Conservation (phyloP, 306 rosid species). For the Senna tora region DNA sequence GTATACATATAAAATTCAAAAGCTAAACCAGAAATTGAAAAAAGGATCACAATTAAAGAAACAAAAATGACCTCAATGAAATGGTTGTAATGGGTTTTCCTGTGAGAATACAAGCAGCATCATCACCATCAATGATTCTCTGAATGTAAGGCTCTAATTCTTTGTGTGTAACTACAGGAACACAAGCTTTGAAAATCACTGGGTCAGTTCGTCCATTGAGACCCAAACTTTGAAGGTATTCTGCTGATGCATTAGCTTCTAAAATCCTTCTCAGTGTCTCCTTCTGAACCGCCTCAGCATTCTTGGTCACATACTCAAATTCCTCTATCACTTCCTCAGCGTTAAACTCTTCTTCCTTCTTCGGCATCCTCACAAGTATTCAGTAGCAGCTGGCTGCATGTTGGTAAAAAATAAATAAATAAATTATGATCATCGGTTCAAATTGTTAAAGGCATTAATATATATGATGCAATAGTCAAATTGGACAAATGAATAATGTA, state of each 20-base stretch:
- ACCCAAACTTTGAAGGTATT: slow-evolving; percentile 73
- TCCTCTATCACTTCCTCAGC: slow-evolving; percentile 68
- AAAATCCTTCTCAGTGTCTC: slow-evolving; percentile 73
- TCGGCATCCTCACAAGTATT: slow-evolving; percentile 60
- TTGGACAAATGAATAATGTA: slow-evolving; percentile 6
- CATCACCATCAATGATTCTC: slow-evolving; percentile 81
- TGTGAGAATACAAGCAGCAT: slow-evolving; percentile 76
- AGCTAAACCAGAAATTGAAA: not conserved
- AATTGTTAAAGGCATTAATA: not conserved
- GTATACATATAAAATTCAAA: not conserved
- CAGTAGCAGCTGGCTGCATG: slow-evolving; percentile 16
- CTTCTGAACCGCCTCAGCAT: slow-evolving; percentile 76
- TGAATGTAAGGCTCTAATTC: slow-evolving; percentile 70
- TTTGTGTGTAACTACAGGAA: slow-evolving; percentile 80
- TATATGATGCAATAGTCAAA: not conserved
- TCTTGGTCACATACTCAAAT: slow-evolving; percentile 68
- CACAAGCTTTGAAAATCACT: slow-evolving; percentile 74
- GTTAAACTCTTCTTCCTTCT: slow-evolving; percentile 68
- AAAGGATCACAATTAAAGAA: not conserved
- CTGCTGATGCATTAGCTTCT: slow-evolving; percentile 74
- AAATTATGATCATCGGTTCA: not conserved
- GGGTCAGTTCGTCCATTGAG: slow-evolving; percentile 86
- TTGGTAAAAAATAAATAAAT: not conserved
- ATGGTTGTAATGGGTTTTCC: slow-evolving; percentile 78
- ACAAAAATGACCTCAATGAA: slow-evolving; percentile 64